Conservation (phyloP, 352 stramenopile genomes). For the Globisporangium takayamanum region DNA sequence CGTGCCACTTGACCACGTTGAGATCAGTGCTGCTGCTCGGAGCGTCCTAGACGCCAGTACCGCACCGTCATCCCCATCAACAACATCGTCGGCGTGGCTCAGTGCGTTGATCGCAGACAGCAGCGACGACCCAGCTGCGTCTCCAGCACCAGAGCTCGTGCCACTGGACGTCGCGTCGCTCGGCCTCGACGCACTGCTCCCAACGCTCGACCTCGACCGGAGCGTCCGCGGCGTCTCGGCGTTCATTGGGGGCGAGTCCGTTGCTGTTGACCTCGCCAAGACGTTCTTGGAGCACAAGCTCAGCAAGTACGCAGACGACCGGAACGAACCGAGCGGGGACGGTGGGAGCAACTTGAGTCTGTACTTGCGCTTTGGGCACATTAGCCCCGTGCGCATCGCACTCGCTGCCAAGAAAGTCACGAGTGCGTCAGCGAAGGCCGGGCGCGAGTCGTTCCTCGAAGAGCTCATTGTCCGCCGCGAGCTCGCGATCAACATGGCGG, state of each 20-base stretch:
- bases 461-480: constrained; percentile 96
- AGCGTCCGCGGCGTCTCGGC: constrained; percentile 43
- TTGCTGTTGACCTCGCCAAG: constrained; percentile 61
- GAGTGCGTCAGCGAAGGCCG: constrained; percentile 48
- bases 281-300: constrained; percentile 87
- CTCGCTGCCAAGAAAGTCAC: constrained; percentile 63
- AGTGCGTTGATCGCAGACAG: constrained; percentile 19
- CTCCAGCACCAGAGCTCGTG: constrained; percentile 7
- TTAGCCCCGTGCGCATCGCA: constrained; percentile 61
- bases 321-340: constrained; percentile 95
- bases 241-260: constrained; percentile 68
- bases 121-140: background rate
- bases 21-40: constrained; percentile 21
- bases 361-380: constrained; percentile 93
- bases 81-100: background rate
- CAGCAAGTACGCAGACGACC: constrained; percentile 51
- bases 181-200: constrained; percentile 27
- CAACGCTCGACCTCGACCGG: constrained; percentile 55
- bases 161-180: constrained; percentile 38
- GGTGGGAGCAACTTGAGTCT: constrained; percentile 89
- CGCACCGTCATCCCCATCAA: background rate
- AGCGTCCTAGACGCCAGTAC: constrained; percentile 8
- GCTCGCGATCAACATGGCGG: constrained; percentile 96
- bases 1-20: constrained; percentile 34
- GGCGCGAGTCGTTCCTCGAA: constrained; percentile 93